Percentiles rank a stretch among this genome's conserved stretches.
Conservation (phyloP, 2,329 filamentous ascomycete species). For the Alternaria hordeiaustralica region DNA sequence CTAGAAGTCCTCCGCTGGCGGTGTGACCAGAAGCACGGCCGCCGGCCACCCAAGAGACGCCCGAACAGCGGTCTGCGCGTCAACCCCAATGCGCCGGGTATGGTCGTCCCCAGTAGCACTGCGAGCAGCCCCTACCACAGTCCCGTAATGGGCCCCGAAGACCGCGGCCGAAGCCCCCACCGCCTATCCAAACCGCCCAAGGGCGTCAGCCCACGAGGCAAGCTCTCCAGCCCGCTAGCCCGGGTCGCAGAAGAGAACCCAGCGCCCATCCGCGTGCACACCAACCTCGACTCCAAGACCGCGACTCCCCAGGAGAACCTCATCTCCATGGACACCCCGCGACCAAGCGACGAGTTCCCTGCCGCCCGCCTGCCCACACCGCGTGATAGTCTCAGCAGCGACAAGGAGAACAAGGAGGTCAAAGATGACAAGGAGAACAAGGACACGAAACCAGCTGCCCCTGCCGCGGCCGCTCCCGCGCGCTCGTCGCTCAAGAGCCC, state of each 20-base stretch:
- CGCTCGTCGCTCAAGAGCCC: slow-evolving; percentile 39
- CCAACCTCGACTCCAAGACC: slow-evolving; percentile 41
- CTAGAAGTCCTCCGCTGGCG: slow-evolving; percentile 95
- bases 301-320: slow-evolving; percentile 47
- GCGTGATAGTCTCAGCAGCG: slow-evolving; percentile 45
- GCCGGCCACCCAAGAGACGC: slow-evolving; percentile 60
- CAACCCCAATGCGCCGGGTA: slow-evolving; percentile 58
- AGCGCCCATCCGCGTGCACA: slow-evolving; percentile 47
- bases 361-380: slow-evolving; percentile 26
- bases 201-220: slow-evolving; percentile 67
- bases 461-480: slow-evolving; percentile 4
- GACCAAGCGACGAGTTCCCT: slow-evolving; percentile 47
- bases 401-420: slow-evolving; percentile 46
- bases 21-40: slow-evolving; percentile 91
- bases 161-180: slow-evolving; percentile 74
- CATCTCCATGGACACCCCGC: slow-evolving; percentile 51
- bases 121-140: slow-evolving; percentile 68
- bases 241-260: slow-evolving; percentile 73
- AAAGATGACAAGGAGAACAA: slow-evolving; percentile 45
- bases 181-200: slow-evolving; percentile 66
- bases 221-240: slow-evolving; percentile 74
- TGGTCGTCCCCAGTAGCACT: slow-evolving; percentile 54
- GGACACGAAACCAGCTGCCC: slow-evolving; percentile 19
- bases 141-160: slow-evolving; percentile 63
- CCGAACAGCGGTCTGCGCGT: slow-evolving; percentile 57